Evolutionary conservation across 1,284 basidiomycete species (phyloP).

Genomic region (Serendipita sp.): DNA sequence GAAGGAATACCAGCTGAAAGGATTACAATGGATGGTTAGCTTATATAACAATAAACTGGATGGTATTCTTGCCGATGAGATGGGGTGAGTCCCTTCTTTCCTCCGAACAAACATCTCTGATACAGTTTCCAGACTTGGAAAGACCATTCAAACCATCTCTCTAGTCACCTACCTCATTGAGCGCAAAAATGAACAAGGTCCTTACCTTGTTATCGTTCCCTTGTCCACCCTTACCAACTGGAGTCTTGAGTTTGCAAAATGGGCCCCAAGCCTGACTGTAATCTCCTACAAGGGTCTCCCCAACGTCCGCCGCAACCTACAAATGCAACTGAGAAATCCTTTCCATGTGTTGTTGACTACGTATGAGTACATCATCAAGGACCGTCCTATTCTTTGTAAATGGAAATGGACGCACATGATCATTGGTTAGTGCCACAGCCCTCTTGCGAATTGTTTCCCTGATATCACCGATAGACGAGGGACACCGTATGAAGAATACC

Average conservation of each 20-base stretch:
- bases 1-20: conserved; percentile 88
- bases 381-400: conserved; percentile 78
- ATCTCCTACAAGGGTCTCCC: conserved; percentile 94
- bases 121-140: conserved; percentile 59
- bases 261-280: conserved; percentile 80
- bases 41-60: conserved; percentile 97
- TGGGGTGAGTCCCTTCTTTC: conserved; percentile 42
- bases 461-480: conserved; percentile 55
- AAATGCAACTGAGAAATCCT: conserved; percentile 62
- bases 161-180: conserved; percentile 95
- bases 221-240: conserved; percentile 98
- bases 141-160: conserved; percentile 93
- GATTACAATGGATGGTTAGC: conserved; percentile 96
- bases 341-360: conserved; percentile 97
- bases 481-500: conserved; percentile 99
- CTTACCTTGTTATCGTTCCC: conserved; percentile 95
- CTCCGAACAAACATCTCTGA: conserved; percentile 9
- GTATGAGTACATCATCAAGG: conserved; percentile 99
- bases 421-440: conserved; percentile 45
- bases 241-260: conserved; percentile 93
- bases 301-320: conserved; percentile 57
- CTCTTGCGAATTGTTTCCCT: conserved; percentile 8
- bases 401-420: conserved; percentile 99
- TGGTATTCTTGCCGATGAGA: conserved; percentile 95
- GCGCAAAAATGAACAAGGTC: conserved; percentile 78